Evolutionary conservation across 2,329 filamentous ascomycete species (phyloP).

Genomic region (Monilinia fructicola): DNA sequence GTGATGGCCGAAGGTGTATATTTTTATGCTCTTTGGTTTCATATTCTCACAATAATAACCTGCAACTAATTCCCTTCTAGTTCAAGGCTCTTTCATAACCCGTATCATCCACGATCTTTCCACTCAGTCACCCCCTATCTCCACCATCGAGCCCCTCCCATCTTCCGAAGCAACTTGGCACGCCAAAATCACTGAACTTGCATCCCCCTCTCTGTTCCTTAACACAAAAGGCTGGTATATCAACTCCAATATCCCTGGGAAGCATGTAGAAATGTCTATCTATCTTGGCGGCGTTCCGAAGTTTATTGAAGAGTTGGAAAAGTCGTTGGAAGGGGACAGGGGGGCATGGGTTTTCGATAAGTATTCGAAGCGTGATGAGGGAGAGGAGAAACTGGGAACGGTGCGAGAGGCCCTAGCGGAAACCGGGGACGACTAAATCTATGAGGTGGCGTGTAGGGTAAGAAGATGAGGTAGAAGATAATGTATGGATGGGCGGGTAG

Average conservation of each 20-base stretch:
- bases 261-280: background rate
- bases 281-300: background rate
- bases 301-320: background rate
- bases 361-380: background rate
- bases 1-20: background rate
- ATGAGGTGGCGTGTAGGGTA: no score
- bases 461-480: no score
- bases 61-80: no score
- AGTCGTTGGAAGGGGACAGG: background rate
- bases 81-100: constrained; percentile 9
- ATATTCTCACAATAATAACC: no score
- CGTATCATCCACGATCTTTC: background rate
- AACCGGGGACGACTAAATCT: no score
- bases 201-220: background rate
- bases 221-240: constrained; percentile 3
- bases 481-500: no score
- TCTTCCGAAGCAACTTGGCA: background rate
- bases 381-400: background rate
- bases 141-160: background rate
- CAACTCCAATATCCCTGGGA: constrained; percentile 15
- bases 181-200: background rate
- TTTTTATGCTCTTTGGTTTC: no score
- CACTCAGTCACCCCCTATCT: background rate
- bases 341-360: constrained; percentile 6
- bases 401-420: no score